phyloP scores from a whole-genome alignment of 129 eudicot species.

The Lactuca sativa region DNA sequence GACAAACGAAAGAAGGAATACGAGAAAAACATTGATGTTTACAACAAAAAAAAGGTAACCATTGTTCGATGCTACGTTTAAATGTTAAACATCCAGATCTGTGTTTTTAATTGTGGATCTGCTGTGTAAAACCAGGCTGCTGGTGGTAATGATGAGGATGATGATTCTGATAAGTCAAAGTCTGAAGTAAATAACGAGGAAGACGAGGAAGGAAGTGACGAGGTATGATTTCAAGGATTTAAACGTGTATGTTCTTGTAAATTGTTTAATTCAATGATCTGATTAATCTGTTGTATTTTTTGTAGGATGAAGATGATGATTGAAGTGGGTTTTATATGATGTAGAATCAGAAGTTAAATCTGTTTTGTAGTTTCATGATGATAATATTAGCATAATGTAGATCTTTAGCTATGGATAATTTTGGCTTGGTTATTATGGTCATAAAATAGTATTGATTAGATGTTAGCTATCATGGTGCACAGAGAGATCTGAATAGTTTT shows the following conservation, averaged over 20 bases:
- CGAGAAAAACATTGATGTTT: constrained; percentile 45
- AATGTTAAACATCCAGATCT: background rate
- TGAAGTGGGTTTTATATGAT: background rate
- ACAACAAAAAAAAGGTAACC: constrained; percentile 59
- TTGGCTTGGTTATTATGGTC: constrained; percentile 16
- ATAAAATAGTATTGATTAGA: constrained; percentile 24
- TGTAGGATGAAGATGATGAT: constrained; percentile 43
- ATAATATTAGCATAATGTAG: constrained; percentile 8
- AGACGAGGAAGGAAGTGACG: constrained; percentile 73
- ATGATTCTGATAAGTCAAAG: constrained; percentile 72
- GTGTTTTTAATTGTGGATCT: background rate
- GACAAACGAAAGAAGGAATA: constrained; percentile 78
- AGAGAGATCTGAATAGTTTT: constrained; percentile 27
- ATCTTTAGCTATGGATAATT: constrained; percentile 10
- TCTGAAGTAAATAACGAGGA: constrained; percentile 79
- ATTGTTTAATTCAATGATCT: background rate
- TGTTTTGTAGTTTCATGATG: constrained; percentile 26
- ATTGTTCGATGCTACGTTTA: background rate
- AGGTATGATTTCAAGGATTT: constrained; percentile 9
- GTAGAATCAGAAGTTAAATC: background rate
- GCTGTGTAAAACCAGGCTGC: constrained; percentile 18
- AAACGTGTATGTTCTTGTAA: too few species aligned
- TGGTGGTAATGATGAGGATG: constrained; percentile 49
- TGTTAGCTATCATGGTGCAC: constrained; percentile 30
- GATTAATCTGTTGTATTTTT: background rate